These are phyloP conservation scores for Sclerotinia sclerotiorum DNA, from an alignment of 2,329 filamentous ascomycete genomes.

Conservation along the genomic window DNA sequence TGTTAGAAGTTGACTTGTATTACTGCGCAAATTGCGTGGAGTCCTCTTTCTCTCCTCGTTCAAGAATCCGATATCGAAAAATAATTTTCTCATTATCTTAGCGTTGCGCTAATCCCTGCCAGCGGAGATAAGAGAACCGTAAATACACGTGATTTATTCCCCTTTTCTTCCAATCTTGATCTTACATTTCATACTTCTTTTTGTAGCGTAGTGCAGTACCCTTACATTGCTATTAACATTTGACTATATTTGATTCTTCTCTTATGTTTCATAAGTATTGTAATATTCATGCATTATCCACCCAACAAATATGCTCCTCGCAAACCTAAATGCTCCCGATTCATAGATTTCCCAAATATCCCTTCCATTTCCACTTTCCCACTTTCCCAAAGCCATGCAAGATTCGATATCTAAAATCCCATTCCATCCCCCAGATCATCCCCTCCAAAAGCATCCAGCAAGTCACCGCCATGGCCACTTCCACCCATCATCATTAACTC, in stretches of 20 bases:
- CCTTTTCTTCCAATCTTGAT: neutral
- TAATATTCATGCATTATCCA: neutral
- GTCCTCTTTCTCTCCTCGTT: neutral
- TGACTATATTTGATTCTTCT: neutral
- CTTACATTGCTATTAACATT: neutral
- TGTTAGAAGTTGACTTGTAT: slow-evolving; percentile 5
- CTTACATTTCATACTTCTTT: neutral
- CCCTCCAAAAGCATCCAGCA: slow-evolving; percentile 29
- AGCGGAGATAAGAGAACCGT: neutral
- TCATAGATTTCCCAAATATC: neutral
- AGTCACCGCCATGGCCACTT: slow-evolving; percentile 23
- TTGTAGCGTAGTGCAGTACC: neutral
- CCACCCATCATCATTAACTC: slow-evolving; percentile 33
- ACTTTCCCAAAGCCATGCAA: neutral
- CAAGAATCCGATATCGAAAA: slow-evolving; percentile 20
- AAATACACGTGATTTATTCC: neutral
- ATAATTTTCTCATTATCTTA: slow-evolving; percentile 26
- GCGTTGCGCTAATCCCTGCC: slow-evolving; percentile 14
- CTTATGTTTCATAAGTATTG: neutral
- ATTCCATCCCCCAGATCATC: slow-evolving; percentile 30
- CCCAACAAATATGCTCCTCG: neutral
- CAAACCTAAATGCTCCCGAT: neutral
- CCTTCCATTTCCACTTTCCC: neutral
- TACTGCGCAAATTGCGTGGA: neutral
- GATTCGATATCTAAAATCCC: slow-evolving; percentile 27